Conservation (phyloP, 352 stramenopile genomes). For the Phytopythium delawarense region DNA sequence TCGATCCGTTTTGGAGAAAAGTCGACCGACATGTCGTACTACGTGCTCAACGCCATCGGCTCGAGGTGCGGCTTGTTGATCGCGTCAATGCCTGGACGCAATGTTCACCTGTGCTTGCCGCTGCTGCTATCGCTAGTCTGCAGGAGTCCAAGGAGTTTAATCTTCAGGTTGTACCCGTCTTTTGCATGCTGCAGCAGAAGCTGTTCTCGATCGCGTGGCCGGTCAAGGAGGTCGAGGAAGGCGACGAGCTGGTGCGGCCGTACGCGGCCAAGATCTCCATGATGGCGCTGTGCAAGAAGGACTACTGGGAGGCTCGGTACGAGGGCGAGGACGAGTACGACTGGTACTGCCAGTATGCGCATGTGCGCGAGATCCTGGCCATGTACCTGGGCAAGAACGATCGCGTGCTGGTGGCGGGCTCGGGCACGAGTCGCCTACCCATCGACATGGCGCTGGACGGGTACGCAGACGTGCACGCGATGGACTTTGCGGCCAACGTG, state of each 20-base stretch:
- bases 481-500: conserved; percentile 54
- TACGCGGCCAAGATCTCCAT: conserved; percentile 50
- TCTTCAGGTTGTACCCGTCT: conserved; percentile 42
- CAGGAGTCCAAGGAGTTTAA: conserved; percentile 34
- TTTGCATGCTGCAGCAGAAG: conserved; percentile 37
- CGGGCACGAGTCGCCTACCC: conserved; percentile 41
- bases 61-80: conserved; percentile 10
- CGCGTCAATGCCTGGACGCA: not conserved
- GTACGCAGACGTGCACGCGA: conserved; percentile 38
- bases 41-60: conserved; percentile 41
- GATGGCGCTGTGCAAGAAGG: conserved; percentile 57
- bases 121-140: conserved; percentile 11
- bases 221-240: conserved; percentile 20
- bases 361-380: conserved; percentile 33
- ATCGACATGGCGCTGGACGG: conserved; percentile 43
- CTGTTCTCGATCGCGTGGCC: conserved; percentile 47
- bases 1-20: conserved; percentile 41
- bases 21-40: conserved; percentile 42
- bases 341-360: conserved; percentile 51
- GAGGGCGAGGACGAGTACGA: conserved; percentile 50
- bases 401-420: conserved; percentile 38
- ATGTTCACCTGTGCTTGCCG: not conserved
- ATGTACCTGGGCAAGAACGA: conserved; percentile 26
- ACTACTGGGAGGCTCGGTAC: conserved; percentile 50
- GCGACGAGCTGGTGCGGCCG: conserved; percentile 30